Base-by-base conservation (phyloP, 2,329 filamentous ascomycete genomes). In the Arthrobotrys musiformis region DNA sequence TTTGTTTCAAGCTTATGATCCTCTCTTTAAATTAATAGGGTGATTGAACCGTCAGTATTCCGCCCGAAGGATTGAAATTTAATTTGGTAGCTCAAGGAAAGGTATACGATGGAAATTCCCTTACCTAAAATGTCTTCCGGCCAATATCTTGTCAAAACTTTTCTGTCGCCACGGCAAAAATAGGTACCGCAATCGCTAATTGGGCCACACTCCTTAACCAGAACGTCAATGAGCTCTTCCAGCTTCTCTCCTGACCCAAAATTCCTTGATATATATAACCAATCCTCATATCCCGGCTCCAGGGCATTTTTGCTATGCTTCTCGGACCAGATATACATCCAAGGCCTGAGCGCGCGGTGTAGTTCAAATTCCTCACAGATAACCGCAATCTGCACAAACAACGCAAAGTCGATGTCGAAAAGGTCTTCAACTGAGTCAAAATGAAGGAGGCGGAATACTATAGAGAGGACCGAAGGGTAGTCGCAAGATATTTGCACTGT, bases 261-360 rank as follows among this genome's bases (percentile, higher is more conserved):
- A 0, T 22, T 30, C 24, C 19, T 35, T 5, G 52, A 26, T 6
- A 61, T 52, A 13, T 33, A 70, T 1, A 70, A 17, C 66, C 66
- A 70, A 19, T 61, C 40, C 13, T 70, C 66, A 22, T 52, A 19
- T 33, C 66, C 66, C 1, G 40, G 48, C 11, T 48, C 11, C 24
- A 24, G n/a, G 2, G 52, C 40, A 8, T n/a, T 17, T 8, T 28
- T 26, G 1, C 5, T 11, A 11, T 52, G 19, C n/a, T 11, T 19
- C 2, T 33, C 28, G 1, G 42, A 5, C 66, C 52, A 70, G 5
- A 30, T 42, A 28, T n/a, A 19, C 11, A 40, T 6, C 66, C 66
- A 70, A 1, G 66, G 30, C 3, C 30, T 19, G 26, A 70, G 19
- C 1, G 52, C 37, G 8, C n/a, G 1, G 1, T 61, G 30, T 6